phyloP scores from a whole-genome alignment of 2,329 filamentous ascomycete species.

The Akanthomyces dipterigenus region DNA sequence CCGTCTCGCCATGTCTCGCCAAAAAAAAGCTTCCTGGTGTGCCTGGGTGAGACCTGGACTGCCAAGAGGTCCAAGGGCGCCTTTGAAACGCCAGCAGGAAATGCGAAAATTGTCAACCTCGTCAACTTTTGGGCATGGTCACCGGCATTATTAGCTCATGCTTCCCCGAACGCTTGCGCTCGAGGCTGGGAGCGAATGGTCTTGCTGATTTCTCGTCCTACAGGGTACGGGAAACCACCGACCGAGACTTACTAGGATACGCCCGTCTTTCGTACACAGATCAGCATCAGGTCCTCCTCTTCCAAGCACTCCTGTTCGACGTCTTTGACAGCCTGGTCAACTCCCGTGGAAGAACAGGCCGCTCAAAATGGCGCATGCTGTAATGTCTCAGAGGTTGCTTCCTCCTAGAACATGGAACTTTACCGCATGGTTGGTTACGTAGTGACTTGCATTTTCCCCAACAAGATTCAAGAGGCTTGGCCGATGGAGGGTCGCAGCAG shows the following conservation, averaged over 20 bases:
- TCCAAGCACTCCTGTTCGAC: background rate
- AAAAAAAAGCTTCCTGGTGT: background rate
- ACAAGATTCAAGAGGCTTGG: background rate
- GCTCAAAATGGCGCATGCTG: background rate
- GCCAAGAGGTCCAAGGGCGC: background rate
- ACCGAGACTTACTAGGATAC: background rate
- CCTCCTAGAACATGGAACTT: background rate
- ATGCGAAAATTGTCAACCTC: too few species aligned
- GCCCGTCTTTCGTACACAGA: background rate
- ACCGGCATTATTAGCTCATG: too few species aligned
- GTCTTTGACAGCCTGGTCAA: background rate
- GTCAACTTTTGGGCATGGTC: too few species aligned
- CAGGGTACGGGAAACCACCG: background rate
- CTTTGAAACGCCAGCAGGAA: background rate
- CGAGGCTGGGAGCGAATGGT: background rate
- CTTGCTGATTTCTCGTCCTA: background rate
- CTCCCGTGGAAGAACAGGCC: background rate
- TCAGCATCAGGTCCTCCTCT: background rate
- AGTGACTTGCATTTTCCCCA: background rate
- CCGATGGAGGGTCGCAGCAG: background rate
- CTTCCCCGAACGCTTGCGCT: background rate
- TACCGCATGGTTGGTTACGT: background rate
- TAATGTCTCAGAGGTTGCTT: background rate
- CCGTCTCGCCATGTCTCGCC: background rate
- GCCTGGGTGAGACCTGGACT: background rate